Percentiles rank a stretch among this genome's conserved stretches.
phyloP scores from a whole-genome alignment of 495 filamentous ascomycete species.

The Aspergillus wentii region DNA sequence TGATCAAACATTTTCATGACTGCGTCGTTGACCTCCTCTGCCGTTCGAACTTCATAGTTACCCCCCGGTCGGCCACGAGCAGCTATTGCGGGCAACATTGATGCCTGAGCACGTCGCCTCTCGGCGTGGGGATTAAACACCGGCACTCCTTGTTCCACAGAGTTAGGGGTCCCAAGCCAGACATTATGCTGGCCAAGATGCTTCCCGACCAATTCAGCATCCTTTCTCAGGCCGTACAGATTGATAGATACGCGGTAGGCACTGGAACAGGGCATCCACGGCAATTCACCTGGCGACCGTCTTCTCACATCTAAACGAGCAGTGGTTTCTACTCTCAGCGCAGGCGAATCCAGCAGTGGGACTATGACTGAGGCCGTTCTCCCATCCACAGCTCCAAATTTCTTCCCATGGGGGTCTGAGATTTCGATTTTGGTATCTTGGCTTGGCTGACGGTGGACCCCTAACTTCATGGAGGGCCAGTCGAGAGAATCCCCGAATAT shows the following conservation, averaged over 20 bases:
- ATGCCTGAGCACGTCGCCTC: conserved; percentile 32
- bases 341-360: conserved; percentile 61
- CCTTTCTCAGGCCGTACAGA: conserved; percentile 73
- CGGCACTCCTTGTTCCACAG: conserved; percentile 58
- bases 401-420: conserved; percentile 60
- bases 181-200: conserved; percentile 60
- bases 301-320: conserved; percentile 60
- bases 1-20: conserved; percentile 85
- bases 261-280: conserved; percentile 48
- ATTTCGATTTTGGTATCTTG: conserved; percentile 57
- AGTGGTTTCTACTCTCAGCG: conserved; percentile 57
- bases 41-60: conserved; percentile 56
- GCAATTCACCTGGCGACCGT: conserved; percentile 48
- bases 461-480: conserved; percentile 73
- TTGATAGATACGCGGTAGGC: conserved; percentile 60
- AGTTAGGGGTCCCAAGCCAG: conserved; percentile 57
- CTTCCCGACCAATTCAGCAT: conserved; percentile 56
- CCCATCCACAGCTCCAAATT: conserved; percentile 72
- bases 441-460: conserved; percentile 51
- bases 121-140: conserved; percentile 65
- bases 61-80: conserved; percentile 24
- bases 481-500: conserved; percentile 33
- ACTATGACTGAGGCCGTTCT: conserved; percentile 63
- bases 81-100: conserved; percentile 13
- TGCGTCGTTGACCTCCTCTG: conserved; percentile 79